phyloP scores from a whole-genome alignment of 2,329 filamentous ascomycete species.

The Cytospora paraplurivora region DNA sequence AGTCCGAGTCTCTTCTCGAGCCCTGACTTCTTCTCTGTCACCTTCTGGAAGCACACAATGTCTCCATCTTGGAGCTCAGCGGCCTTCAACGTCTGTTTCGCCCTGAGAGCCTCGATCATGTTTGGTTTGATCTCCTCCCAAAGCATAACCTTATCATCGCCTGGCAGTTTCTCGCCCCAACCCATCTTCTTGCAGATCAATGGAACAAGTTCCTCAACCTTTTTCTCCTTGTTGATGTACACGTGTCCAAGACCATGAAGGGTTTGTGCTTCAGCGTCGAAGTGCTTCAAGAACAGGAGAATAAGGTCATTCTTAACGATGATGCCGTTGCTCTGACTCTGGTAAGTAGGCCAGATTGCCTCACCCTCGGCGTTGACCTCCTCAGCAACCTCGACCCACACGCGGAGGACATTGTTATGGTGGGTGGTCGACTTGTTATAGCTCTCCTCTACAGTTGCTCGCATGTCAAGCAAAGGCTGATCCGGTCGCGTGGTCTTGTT shows the following conservation, averaged over 20 bases:
- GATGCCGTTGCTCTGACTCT: constrained; percentile 58
- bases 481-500: constrained; percentile 96
- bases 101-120: constrained; percentile 95
- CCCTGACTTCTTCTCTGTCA: constrained; percentile 51
- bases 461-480: constrained; percentile 75
- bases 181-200: constrained; percentile 80
- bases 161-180: constrained; percentile 75
- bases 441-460: constrained; percentile 75
- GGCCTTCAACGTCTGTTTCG: constrained; percentile 83
- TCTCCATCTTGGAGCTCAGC: constrained; percentile 97
- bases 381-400: constrained; percentile 84
- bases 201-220: constrained; percentile 80
- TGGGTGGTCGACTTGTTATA: constrained; percentile 55
- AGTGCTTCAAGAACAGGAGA: constrained; percentile 90
- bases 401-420: constrained; percentile 72
- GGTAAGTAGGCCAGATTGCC: constrained; percentile 69
- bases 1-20: constrained; percentile 44
- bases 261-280: constrained; percentile 75
- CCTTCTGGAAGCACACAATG: constrained; percentile 89
- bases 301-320: constrained; percentile 65
- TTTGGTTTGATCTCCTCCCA: constrained; percentile 98
- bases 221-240: constrained; percentile 86
- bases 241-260: constrained; percentile 78
- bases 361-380: constrained; percentile 68
- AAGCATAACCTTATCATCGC: constrained; percentile 64